Evolutionary conservation across 192 early-diverging fungal species (phyloP).

Genomic region (Pecoramyces ruminantium): DNA sequence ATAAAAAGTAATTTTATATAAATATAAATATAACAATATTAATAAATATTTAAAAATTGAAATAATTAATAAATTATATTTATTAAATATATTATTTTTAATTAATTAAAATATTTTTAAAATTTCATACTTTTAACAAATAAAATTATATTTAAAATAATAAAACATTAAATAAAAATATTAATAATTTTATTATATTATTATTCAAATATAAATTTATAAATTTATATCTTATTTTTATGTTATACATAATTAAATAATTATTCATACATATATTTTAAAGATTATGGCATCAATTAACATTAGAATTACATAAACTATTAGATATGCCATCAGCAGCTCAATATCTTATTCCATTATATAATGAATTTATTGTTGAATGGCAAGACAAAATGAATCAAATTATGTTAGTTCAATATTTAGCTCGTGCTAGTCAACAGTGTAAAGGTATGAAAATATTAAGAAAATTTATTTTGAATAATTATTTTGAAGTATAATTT

Average conservation of each 20-base stretch:
- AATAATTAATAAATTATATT: not conserved
- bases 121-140: too few relatives aligned
- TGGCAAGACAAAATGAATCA: constrained; percentile 93
- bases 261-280: not conserved
- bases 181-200: not conserved
- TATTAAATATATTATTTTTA: too few relatives aligned
- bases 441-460: constrained; percentile 39
- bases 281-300: constrained; percentile 98
- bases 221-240: too few relatives aligned
- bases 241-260: not conserved
- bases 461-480: too few relatives aligned
- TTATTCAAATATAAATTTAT: not conserved
- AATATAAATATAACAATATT: not conserved
- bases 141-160: too few relatives aligned
- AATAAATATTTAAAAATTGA: too few relatives aligned
- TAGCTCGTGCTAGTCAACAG: constrained; percentile 54
- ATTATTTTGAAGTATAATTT: not conserved
- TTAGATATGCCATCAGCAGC: constrained; percentile 56
- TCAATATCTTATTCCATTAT: constrained; percentile 61
- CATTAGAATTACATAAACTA: constrained; percentile 44
- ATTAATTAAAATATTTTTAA: too few relatives aligned
- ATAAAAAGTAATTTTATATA: constrained; percentile 59
- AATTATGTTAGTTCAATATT: constrained; percentile 72
- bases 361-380: constrained; percentile 79
- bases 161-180: too few relatives aligned